Evolutionary conservation across 176 grass and related monocot species (phyloP).

Genomic region (Cocos nucifera): DNA sequence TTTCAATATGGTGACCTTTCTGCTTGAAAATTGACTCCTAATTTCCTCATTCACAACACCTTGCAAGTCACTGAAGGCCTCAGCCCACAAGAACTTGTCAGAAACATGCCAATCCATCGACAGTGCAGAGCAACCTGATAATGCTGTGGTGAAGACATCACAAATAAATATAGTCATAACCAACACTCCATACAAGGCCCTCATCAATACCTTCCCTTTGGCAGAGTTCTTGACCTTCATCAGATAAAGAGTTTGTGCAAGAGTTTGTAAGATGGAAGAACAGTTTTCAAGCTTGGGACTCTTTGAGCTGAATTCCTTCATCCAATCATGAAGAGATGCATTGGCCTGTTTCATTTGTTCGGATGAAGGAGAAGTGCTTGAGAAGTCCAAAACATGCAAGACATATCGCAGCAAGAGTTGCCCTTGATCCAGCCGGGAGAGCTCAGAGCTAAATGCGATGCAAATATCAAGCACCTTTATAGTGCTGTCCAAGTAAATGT

Average conservation of each 20-base stretch:
- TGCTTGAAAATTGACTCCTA: constrained; percentile 17
- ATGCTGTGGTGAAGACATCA: constrained; percentile 29
- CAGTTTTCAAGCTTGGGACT: constrained; percentile 52
- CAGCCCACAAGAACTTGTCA: constrained; percentile 67
- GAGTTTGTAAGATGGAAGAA: constrained; percentile 33
- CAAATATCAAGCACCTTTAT: constrained; percentile 80
- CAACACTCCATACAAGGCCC: constrained; percentile 67
- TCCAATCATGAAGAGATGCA: constrained; percentile 48
- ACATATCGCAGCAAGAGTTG: constrained; percentile 60
- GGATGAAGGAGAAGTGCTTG: constrained; percentile 12
- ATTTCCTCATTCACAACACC: constrained; percentile 37
- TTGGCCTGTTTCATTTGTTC: constrained; percentile 48
- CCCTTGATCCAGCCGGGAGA: constrained; percentile 60
- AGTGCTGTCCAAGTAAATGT: constrained; percentile 74
- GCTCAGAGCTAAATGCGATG: constrained; percentile 62
- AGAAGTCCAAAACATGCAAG: constrained; percentile 38
- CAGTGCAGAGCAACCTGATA: constrained; percentile 38
- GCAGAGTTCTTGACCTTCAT: constrained; percentile 66
- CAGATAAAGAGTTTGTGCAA: constrained; percentile 44
- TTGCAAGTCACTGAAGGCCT: constrained; percentile 50
- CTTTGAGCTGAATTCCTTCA: constrained; percentile 16
- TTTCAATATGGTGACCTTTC: constrained; percentile 32
- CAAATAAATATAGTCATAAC: constrained; percentile 50
- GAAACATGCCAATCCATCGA: constrained; percentile 47
- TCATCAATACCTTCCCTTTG: constrained; percentile 65